Conservation (phyloP, 1,284 basidiomycete species). For the Leccinum laetum region DNA sequence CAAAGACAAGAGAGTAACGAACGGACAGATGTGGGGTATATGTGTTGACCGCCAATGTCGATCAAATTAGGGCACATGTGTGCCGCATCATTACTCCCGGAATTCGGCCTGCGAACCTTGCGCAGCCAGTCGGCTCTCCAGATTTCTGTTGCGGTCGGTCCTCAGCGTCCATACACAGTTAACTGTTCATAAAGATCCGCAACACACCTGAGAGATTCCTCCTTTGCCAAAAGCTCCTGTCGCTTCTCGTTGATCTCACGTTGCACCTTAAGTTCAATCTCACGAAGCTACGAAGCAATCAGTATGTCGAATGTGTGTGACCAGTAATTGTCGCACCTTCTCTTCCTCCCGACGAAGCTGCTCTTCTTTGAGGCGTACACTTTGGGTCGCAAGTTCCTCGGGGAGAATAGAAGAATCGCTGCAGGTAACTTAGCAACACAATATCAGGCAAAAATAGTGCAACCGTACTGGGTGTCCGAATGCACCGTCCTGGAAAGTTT, state of each 20-base stretch:
- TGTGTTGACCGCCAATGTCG: conserved; percentile 27
- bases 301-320: conserved; percentile 7
- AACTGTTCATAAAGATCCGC: not conserved
- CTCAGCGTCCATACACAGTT: conserved; percentile 2
- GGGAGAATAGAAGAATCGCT: conserved; percentile 90
- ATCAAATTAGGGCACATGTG: conserved; percentile 20
- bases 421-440: conserved; percentile 19
- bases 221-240: conserved; percentile 94
- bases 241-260: conserved; percentile 99
- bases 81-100: conserved; percentile 43
- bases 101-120: conserved; percentile 74
- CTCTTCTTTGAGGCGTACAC: conserved; percentile 97
- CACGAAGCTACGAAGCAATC: conserved; percentile 68
- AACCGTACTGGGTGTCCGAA: conserved; percentile 73
- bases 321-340: conserved; percentile 53
- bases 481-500: conserved; percentile 94
- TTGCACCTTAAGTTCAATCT: conserved; percentile 98
- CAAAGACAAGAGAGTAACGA: conserved; percentile 35
- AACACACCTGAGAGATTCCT: conserved; percentile 80
- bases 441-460: conserved; percentile 1
- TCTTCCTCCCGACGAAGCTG: conserved; percentile 98
- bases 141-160: conserved; percentile 53
- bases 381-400: conserved; percentile 96
- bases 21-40: conserved; percentile 35
- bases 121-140: conserved; percentile 88